Percentiles rank a stretch among this genome's conserved stretches.
These are phyloP conservation scores for Fusarium musae DNA, from an alignment of 2,329 filamentous ascomycete species.

Conservation along the genomic window DNA sequence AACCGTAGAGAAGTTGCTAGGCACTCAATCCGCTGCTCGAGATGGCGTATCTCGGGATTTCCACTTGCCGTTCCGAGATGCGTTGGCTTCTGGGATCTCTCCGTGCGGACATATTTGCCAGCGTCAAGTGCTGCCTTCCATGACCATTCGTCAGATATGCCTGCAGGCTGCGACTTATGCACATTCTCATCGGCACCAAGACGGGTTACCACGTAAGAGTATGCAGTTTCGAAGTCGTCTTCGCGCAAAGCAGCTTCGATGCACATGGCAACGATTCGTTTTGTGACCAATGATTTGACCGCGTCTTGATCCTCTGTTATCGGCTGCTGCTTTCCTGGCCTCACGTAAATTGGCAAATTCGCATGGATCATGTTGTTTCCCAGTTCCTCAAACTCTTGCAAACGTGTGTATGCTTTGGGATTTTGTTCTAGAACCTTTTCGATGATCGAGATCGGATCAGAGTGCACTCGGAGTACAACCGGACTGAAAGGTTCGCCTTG, in stretches of 20 bases:
- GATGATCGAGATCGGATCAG: conserved; percentile 79
- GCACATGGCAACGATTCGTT: conserved; percentile 81
- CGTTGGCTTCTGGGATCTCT: conserved; percentile 64
- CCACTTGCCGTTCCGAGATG: conserved; percentile 69
- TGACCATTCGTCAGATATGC: conserved; percentile 70
- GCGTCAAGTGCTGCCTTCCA: conserved; percentile 83
- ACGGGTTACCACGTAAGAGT: conserved; percentile 82
- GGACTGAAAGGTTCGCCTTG: conserved; percentile 84
- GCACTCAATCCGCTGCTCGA: conserved; percentile 85
- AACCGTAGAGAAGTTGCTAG: conserved; percentile 79
- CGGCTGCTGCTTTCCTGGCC: conserved; percentile 4
- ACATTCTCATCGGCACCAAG: conserved; percentile 54
- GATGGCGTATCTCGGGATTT: conserved; percentile 72
- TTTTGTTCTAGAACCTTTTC: conserved; percentile 82
- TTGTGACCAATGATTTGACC: conserved; percentile 61
- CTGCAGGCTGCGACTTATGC: background rate
- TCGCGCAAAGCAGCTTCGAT: conserved; percentile 80
- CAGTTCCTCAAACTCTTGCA: conserved; percentile 78
- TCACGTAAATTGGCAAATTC: conserved; percentile 53
- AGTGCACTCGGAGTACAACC: conserved; percentile 79
- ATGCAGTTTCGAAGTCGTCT: conserved; percentile 87
- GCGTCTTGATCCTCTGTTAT: conserved; percentile 41
- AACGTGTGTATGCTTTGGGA: conserved; percentile 75
- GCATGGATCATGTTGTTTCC: conserved; percentile 74
- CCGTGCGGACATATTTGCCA: conserved; percentile 75